These are phyloP conservation scores for Fragaria ananassa DNA, from an alignment of 306 rosid genomes.

Conservation along the genomic window DNA sequence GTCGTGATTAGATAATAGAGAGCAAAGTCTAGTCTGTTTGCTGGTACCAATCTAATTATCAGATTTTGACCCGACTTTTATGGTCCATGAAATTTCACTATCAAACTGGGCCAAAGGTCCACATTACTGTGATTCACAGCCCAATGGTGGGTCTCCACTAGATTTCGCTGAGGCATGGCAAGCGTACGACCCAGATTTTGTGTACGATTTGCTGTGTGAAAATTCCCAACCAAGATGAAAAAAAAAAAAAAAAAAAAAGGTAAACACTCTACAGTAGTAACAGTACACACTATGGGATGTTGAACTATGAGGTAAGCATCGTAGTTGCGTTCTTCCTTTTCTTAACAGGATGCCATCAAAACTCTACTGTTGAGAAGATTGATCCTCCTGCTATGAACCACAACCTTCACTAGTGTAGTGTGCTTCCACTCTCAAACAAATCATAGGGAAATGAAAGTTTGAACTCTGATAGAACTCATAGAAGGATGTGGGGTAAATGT, in stretches of 20 bases:
- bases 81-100: slow-evolving; percentile 19
- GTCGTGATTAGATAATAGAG: not conserved
- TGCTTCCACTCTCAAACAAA: not conserved
- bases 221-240: not conserved
- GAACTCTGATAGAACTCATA: not conserved
- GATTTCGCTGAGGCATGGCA: slow-evolving; percentile 14
- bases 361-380: too few species aligned
- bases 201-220: not conserved
- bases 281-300: not conserved
- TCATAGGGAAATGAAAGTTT: not conserved
- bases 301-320: not conserved
- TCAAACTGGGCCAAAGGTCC: slow-evolving; percentile 23
- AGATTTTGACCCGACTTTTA: not conserved
- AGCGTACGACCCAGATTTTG: not conserved
- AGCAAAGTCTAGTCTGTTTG: not conserved
- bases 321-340: not conserved
- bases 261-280: not conserved
- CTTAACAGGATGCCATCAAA: too few species aligned
- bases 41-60: not conserved
- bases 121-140: slow-evolving; percentile 31
- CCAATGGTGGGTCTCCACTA: slow-evolving; percentile 29
- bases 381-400: not conserved
- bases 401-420: not conserved
- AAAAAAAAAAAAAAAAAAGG: not conserved
- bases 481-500: not conserved